A percentile compares a stretch with the other conserved stretches of the same genome.
Conservation (phyloP, 148 eudicot genomes). For the Polygonum maritimum region DNA sequence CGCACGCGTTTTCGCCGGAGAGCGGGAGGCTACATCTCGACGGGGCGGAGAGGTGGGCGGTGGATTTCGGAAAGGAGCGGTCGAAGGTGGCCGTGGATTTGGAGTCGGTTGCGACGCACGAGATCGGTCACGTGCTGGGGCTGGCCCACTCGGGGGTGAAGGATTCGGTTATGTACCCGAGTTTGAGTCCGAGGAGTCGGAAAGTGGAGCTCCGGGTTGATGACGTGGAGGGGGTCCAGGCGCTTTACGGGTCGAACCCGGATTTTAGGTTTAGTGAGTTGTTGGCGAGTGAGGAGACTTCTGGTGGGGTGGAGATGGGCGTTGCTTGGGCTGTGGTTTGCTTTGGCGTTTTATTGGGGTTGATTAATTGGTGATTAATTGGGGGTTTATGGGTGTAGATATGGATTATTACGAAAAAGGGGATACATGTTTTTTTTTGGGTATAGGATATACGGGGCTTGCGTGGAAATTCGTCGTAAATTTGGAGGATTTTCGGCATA, state of each 20-base stretch:
- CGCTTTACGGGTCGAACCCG: constrained; percentile 34
- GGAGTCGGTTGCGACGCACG: constrained; percentile 79
- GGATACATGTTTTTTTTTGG: no score
- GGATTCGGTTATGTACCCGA: constrained; percentile 63
- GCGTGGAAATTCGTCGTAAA: no score
- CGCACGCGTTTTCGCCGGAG: constrained; percentile 82
- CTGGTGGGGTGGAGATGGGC: neutral
- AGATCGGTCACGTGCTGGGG: constrained; percentile 76
- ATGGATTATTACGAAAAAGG: neutral
- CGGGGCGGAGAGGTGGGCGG: constrained; percentile 70
- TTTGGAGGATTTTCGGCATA: no score
- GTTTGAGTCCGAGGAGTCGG: constrained; percentile 29
- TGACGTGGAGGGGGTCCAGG: constrained; percentile 33
- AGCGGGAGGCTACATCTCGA: constrained; percentile 76
- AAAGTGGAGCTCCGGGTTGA: constrained; percentile 28
- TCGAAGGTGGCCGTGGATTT: constrained; percentile 60
- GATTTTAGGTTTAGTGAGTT: constrained; percentile 13
- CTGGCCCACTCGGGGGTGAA: constrained; percentile 45
- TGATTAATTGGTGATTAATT: neutral
- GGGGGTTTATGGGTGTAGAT: neutral
- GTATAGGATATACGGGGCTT: no score
- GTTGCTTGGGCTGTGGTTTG: neutral
- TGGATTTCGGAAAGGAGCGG: constrained; percentile 35
- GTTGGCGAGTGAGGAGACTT: constrained; percentile 5
- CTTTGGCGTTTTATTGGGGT: neutral